phyloP scores from a whole-genome alignment of 495 filamentous ascomycete genomes.

The Aspergillus panamensis region DNA sequence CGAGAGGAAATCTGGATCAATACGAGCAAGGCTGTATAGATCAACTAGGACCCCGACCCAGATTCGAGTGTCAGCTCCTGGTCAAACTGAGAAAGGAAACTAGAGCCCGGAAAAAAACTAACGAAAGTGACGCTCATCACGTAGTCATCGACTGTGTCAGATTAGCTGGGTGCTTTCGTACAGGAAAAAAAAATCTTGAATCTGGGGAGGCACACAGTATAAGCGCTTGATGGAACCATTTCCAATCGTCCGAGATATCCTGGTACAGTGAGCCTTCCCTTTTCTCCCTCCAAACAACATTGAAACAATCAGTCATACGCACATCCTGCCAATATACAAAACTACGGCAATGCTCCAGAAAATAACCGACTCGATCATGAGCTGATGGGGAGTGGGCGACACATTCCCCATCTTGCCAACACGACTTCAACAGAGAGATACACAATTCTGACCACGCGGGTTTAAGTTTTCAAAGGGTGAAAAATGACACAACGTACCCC shows the following conservation, averaged over 20 bases:
- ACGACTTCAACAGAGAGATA: not conserved
- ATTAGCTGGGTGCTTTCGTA: conserved; percentile 25
- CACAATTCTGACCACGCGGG: not conserved
- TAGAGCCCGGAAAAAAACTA: conserved; percentile 12
- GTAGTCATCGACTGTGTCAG: conserved; percentile 50
- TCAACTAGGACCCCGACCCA: conserved; percentile 14
- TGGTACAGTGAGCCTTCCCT: conserved; percentile 19
- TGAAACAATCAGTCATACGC: not conserved
- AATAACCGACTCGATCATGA: conserved; percentile 31
- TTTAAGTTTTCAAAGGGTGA: not conserved
- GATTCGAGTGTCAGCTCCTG: not conserved
- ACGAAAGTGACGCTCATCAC: conserved; percentile 55
- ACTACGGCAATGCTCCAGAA: conserved; percentile 36
- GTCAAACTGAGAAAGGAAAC: not conserved
- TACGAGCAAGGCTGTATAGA: conserved; percentile 53
- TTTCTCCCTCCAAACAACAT: not conserved
- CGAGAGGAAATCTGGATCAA: conserved; percentile 55
- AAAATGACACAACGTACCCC: not conserved
- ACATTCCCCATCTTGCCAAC: conserved; percentile 31
- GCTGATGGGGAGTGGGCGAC: conserved; percentile 34
- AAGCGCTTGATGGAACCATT: conserved; percentile 35
- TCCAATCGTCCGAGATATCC: conserved; percentile 31
- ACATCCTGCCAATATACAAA: conserved; percentile 35
- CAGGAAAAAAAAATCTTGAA: not conserved
- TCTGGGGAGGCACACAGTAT: conserved; percentile 27